Percentiles rank a stretch among this genome's conserved stretches.
Evolutionary conservation across 805 yeast genomes (phyloP).

Genomic region (Starmerella sirachaensis): DNA sequence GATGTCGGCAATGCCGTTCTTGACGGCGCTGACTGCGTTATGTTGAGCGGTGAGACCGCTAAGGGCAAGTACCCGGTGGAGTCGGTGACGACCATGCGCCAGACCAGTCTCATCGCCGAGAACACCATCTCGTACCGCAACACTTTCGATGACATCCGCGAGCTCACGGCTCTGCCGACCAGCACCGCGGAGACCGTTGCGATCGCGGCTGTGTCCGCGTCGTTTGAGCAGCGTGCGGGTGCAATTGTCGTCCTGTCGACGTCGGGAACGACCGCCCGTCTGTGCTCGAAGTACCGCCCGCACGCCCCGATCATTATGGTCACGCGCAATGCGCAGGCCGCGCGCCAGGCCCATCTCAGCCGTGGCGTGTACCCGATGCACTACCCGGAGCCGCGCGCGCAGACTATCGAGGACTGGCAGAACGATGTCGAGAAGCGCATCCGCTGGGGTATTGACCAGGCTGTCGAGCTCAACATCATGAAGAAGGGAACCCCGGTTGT

Average conservation of each 20-base stretch:
- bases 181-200: constrained; percentile 94
- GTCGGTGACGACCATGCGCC: constrained; percentile 98
- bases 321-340: constrained; percentile 86
- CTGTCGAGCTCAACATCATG: constrained; percentile 74
- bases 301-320: constrained; percentile 95
- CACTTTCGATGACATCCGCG: constrained; percentile 76
- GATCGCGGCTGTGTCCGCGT: constrained; percentile 90
- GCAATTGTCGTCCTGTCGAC: constrained; percentile 95
- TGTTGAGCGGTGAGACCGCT: constrained; percentile 99
- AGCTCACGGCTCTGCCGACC: constrained; percentile 76
- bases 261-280: constrained; percentile 89
- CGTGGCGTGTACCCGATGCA: constrained; percentile 98
- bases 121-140: constrained; percentile 82
- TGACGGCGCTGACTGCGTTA: constrained; percentile 99
- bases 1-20: constrained; percentile 98
- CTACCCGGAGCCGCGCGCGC: constrained; percentile 47
- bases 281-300: constrained; percentile 96
- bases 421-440: constrained; percentile 92
- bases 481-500: constrained; percentile 79
- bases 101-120: constrained; percentile 92
- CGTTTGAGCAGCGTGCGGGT: constrained; percentile 91
- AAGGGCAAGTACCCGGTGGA: constrained; percentile 97
- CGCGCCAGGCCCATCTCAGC: constrained; percentile 91
- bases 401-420: constrained; percentile 68
- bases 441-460: constrained; percentile 84